These are phyloP conservation scores for Pilobolus umbonatus DNA, from an alignment of 192 early-diverging fungal species.

Conservation along the genomic window DNA sequence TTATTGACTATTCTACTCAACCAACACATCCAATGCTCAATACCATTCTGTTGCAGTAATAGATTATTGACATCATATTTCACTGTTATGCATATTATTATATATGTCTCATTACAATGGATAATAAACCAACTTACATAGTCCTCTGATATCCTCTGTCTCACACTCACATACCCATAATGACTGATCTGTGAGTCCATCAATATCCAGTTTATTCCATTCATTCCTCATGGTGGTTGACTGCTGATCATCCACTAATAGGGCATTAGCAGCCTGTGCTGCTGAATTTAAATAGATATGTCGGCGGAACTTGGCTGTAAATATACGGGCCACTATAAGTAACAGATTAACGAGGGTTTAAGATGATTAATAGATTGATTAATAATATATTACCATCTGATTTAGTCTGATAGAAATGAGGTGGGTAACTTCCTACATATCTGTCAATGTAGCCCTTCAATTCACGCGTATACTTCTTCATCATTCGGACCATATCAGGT, in stretches of 20 bases:
- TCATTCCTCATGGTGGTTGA: constrained; percentile 34
- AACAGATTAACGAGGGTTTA: no score
- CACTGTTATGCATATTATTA: constrained; percentile 17
- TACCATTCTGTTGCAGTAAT: constrained; percentile 16
- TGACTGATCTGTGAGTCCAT: constrained; percentile 38
- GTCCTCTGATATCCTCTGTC: constrained; percentile 32
- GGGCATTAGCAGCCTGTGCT: constrained; percentile 35
- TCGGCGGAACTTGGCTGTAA: constrained; percentile 39
- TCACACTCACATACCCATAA: constrained; percentile 49
- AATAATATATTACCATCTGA: constrained; percentile 14
- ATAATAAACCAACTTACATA: constrained; percentile 31
- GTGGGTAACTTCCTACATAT: constrained; percentile 14
- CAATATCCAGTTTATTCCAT: constrained; percentile 44
- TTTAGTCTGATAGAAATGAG: constrained; percentile 19
- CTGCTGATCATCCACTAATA: constrained; percentile 28
- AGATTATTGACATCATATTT: constrained; percentile 34
- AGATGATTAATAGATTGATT: no score
- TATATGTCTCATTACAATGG: not conserved
- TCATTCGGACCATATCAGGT: not conserved
- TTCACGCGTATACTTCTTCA: constrained; percentile 16
- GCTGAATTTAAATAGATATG: constrained; percentile 41
- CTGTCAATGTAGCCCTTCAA: constrained; percentile 1
- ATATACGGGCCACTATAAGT: constrained; percentile 42
- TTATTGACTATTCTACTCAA: constrained; percentile 30
- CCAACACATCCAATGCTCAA: constrained; percentile 43